phyloP scores from a whole-genome alignment of 495 filamentous ascomycete genomes.

The Neurospora sp. region DNA sequence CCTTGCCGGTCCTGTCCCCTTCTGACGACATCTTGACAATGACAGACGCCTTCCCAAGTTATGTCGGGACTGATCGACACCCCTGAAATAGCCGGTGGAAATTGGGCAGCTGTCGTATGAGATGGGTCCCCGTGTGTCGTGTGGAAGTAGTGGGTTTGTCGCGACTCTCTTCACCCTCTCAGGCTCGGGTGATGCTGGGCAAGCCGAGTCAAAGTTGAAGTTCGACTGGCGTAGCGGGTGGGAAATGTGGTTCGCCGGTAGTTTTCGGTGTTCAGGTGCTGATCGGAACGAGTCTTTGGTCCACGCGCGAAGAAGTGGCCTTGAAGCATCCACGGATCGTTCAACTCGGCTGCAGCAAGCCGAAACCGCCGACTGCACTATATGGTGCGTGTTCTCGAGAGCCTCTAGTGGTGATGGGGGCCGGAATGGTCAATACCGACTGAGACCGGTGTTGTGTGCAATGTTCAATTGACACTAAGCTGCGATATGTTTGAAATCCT shows the following conservation, averaged over 20 bases:
- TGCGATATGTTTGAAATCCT: not conserved
- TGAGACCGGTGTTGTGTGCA: not conserved
- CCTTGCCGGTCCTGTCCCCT: slow-evolving; percentile 30
- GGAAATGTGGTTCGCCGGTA: not conserved
- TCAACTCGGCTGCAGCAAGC: not conserved
- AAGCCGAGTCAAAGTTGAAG: not conserved
- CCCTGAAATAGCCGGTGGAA: not conserved
- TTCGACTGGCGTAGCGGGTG: not conserved
- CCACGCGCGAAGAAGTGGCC: not conserved
- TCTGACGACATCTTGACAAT: slow-evolving; percentile 26
- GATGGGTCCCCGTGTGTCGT: not conserved
- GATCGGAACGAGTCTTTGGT: not conserved
- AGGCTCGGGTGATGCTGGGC: not conserved
- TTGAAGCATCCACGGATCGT: not conserved
- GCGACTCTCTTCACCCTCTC: not conserved
- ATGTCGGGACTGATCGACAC: not conserved
- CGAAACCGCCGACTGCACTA: not conserved
- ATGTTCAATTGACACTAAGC: not conserved
- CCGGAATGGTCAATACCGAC: not conserved
- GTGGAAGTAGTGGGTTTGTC: not conserved
- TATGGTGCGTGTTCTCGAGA: not conserved
- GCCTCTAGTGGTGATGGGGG: not conserved
- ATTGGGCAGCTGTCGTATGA: not conserved
- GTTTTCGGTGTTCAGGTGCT: not conserved
- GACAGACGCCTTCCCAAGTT: not conserved